These are phyloP conservation scores for Diaporthe caulivora DNA, from an alignment of 2,329 filamentous ascomycete genomes.

Conservation along the genomic window DNA sequence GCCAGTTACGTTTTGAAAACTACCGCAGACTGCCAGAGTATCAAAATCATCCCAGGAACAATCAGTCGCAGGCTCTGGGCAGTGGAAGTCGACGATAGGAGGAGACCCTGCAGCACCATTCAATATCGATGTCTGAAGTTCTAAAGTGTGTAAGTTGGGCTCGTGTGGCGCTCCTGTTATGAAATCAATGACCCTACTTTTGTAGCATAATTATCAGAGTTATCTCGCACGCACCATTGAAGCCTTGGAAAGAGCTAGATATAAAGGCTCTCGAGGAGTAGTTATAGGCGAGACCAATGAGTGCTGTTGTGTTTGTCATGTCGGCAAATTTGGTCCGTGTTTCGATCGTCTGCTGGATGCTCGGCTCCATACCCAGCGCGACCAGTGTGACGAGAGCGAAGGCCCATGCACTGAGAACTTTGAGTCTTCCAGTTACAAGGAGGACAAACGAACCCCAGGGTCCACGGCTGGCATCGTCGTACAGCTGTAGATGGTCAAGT, in stretches of 20 bases:
- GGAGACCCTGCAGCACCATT: slow-evolving; percentile 4
- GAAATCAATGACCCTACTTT: neutral
- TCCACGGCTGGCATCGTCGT: slow-evolving; percentile 1
- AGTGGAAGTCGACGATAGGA: neutral
- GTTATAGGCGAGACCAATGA: neutral
- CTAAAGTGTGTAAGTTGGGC: neutral
- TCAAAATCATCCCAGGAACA: slow-evolving; percentile 1
- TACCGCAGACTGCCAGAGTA: neutral
- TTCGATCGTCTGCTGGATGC: neutral
- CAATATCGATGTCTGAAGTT: neutral
- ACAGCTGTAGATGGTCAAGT: neutral
- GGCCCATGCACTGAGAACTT: neutral
- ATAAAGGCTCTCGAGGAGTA: slow-evolving; percentile 1
- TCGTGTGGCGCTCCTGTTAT: neutral
- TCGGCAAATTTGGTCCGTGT: neutral
- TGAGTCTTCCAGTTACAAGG: neutral
- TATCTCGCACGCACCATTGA: neutral
- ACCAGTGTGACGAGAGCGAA: neutral
- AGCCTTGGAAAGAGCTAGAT: neutral
- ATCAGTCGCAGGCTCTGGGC: neutral
- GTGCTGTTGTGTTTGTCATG: neutral
- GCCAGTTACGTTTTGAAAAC: neutral
- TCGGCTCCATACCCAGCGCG: neutral
- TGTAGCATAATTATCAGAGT: no score
- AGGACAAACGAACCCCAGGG: neutral